Percentiles rank a stretch among this genome's conserved stretches.
phyloP scores from a whole-genome alignment of 140 eudicot species.

The Erigeron philadelphicus region DNA sequence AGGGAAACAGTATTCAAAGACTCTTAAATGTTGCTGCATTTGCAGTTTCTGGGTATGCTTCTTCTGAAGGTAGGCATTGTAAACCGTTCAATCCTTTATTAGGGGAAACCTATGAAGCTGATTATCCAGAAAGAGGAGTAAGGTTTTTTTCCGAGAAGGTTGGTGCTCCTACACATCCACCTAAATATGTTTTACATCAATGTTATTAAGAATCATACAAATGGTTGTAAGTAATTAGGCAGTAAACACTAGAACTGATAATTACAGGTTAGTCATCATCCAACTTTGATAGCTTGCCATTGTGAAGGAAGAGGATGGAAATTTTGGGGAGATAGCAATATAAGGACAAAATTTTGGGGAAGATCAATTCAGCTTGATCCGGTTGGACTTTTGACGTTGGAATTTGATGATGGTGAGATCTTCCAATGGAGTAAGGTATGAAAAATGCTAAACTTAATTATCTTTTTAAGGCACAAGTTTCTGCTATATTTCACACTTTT shows the following conservation, averaged over 20 bases:
- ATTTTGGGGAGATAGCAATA: conserved; percentile 60
- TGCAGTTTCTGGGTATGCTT: conserved; percentile 64
- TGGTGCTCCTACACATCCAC: background rate
- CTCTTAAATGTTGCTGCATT: conserved; percentile 57
- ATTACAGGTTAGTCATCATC: conserved; percentile 62
- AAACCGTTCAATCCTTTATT: conserved; percentile 61
- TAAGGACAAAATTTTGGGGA: conserved; percentile 58
- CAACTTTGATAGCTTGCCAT: conserved; percentile 57
- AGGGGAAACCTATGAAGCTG: conserved; percentile 66
- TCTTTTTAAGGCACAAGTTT: background rate
- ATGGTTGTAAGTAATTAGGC: background rate
- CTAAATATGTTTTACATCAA: background rate
- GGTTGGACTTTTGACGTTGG: conserved; percentile 50
- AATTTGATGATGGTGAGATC: conserved; percentile 63
- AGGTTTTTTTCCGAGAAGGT: conserved; percentile 61
- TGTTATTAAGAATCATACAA: background rate
- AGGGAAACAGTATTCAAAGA: conserved; percentile 64
- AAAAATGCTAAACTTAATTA: background rate
- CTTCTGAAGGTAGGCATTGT: conserved; percentile 52
- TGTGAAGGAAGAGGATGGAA: conserved; percentile 72
- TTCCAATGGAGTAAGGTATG: conserved; percentile 71
- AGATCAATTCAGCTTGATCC: conserved; percentile 64
- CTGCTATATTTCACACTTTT: background rate
- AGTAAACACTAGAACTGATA: background rate
- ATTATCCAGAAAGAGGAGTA: conserved; percentile 60